Percentiles rank a stretch among this genome's conserved stretches.
phyloP scores from a whole-genome alignment of 805 yeast genomes.

The Diddensiella transvaalensis region DNA sequence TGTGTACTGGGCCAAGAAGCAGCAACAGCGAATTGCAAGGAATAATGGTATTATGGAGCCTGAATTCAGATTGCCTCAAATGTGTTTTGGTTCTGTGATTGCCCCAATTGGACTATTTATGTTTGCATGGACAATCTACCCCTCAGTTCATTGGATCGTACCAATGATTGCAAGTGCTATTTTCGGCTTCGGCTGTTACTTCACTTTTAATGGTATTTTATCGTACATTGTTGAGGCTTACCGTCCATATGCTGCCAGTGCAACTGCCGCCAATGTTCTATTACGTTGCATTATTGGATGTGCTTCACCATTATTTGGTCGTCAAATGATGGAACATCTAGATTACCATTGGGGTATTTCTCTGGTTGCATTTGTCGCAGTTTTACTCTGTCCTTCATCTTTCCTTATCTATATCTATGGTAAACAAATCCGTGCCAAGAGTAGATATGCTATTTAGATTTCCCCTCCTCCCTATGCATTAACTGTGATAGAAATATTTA shows the following conservation, averaged over 20 bases:
- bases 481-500: background rate
- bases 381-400: conserved; percentile 47
- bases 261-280: conserved; percentile 83
- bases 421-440: conserved; percentile 34
- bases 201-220: conserved; percentile 36
- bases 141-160: conserved; percentile 47
- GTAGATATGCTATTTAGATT: conserved; percentile 17
- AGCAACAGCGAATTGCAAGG: conserved; percentile 40
- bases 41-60: conserved; percentile 43
- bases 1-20: conserved; percentile 18
- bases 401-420: conserved; percentile 45
- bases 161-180: conserved; percentile 60
- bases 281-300: conserved; percentile 71
- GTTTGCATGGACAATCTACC: conserved; percentile 50
- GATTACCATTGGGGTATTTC: conserved; percentile 75
- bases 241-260: conserved; percentile 68
- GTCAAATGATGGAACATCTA: conserved; percentile 73
- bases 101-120: conserved; percentile 49
- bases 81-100: conserved; percentile 47
- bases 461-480: background rate
- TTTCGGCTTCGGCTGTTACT: conserved; percentile 37
- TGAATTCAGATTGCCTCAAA: conserved; percentile 46
- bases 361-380: conserved; percentile 48
- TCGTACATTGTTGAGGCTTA: conserved; percentile 28
- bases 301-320: conserved; percentile 79